A percentile compares a stretch with the other conserved stretches of the same genome.
Conservation (phyloP, 768 basidiomycete species). For the Lentinula sp. region DNA sequence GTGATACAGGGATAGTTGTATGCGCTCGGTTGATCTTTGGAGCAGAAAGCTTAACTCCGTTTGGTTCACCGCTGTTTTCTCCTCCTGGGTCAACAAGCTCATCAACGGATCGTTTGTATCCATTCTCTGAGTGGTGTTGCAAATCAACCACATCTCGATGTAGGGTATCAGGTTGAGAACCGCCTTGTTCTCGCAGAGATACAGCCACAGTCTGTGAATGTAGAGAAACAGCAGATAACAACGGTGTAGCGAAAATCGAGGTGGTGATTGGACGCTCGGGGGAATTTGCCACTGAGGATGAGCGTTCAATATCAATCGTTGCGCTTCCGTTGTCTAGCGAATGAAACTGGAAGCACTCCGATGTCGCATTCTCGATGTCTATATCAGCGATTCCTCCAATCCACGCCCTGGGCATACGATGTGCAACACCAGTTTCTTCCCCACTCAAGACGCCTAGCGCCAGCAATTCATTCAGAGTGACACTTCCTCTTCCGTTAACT, state of each 20-base stretch:
- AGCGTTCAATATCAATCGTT: not conserved
- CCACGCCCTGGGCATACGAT: conserved; percentile 2
- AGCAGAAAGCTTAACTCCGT: not conserved
- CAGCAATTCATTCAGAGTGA: not conserved
- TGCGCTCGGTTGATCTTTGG: not conserved
- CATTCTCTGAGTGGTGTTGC: not conserved
- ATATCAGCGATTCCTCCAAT: conserved; percentile 1
- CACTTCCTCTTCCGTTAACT: not conserved
- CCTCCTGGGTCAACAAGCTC: not conserved
- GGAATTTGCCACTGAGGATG: not conserved
- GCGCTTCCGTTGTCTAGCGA: not conserved
- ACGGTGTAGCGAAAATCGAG: not conserved
- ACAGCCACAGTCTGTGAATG: not conserved
- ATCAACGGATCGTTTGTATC: not conserved
- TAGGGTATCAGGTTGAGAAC: not conserved
- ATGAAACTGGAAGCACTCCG: not conserved
- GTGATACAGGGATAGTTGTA: not conserved
- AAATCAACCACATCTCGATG: not conserved
- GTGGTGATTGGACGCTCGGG: not conserved
- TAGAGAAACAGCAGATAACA: not conserved
- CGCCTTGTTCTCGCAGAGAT: not conserved
- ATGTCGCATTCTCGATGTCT: not conserved
- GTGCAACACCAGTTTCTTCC: not conserved
- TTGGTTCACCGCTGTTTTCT: not conserved
- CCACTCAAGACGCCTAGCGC: not conserved